phyloP scores from a whole-genome alignment of 208 protist genomes.

The Leishmania major region DNA sequence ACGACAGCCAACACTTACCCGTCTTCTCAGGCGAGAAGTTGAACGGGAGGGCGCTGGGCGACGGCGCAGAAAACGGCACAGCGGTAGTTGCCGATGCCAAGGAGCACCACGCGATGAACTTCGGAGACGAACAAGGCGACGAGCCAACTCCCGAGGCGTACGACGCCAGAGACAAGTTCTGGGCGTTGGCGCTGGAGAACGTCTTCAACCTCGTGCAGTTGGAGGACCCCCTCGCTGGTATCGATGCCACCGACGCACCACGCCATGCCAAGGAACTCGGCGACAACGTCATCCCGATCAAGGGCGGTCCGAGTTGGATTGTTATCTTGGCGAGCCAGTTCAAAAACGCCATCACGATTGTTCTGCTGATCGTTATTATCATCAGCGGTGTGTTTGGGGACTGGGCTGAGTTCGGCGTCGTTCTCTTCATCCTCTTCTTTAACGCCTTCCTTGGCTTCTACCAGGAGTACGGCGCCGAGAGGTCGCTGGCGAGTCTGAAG shows the following conservation, averaged over 20 bases:
- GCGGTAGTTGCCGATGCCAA: conserved; percentile 1
- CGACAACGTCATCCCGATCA: conserved; percentile 84
- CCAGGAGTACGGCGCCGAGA: conserved; percentile 88
- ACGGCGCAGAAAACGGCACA: not conserved
- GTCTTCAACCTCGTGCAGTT: conserved; percentile 81
- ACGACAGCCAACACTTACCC: conserved; percentile 4
- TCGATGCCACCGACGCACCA: conserved; percentile 50
- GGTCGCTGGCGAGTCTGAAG: conserved; percentile 83
- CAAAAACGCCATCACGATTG: conserved; percentile 87
- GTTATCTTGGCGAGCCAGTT: conserved; percentile 75
- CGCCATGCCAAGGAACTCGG: conserved; percentile 65
- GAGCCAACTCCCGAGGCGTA: conserved; percentile 65
- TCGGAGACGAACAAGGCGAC: conserved; percentile 61
- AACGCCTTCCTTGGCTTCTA: conserved; percentile 89
- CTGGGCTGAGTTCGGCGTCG: conserved; percentile 88
- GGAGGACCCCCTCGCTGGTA: conserved; percentile 50
- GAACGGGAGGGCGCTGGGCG: not conserved
- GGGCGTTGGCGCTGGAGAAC: conserved; percentile 65
- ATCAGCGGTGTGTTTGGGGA: conserved; percentile 83
- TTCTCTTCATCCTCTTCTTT: conserved; percentile 86
- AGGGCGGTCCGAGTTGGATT: conserved; percentile 67
- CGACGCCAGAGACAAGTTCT: conserved; percentile 68
- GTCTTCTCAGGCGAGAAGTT: conserved; percentile 8
- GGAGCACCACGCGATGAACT: conserved; percentile 45
- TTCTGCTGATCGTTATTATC: conserved; percentile 82